Conservation (phyloP, 78 protist species). For the Speleostelium caveatum region DNA sequence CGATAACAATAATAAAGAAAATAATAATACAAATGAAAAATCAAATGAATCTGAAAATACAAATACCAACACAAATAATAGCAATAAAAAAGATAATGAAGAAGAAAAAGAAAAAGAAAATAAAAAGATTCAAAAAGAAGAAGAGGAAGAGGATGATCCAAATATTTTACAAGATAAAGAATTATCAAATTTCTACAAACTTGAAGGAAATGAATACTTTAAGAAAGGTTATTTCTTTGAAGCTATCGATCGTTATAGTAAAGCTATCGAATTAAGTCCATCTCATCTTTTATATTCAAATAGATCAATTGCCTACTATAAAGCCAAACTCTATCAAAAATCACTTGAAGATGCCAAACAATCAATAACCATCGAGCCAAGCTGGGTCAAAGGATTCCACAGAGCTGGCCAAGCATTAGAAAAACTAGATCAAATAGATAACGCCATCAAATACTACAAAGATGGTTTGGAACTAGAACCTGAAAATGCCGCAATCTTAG, state of each 20-base stretch:
- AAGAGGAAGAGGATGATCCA: slow-evolving; percentile 42
- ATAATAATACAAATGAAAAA: not conserved
- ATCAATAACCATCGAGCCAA: slow-evolving; percentile 11
- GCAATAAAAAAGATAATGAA: not conserved
- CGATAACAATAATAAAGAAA: not conserved
- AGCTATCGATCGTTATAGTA: slow-evolving; percentile 54
- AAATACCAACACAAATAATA: not conserved
- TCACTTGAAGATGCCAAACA: slow-evolving; percentile 53
- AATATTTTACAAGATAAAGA: slow-evolving; percentile 32
- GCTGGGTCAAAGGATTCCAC: slow-evolving; percentile 59
- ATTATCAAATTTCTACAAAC: slow-evolving; percentile 34
- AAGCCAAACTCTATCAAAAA: slow-evolving; percentile 8
- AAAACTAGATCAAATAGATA: not conserved
- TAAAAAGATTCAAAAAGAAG: not conserved
- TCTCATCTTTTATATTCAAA: slow-evolving; percentile 59
- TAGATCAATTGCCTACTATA: slow-evolving; percentile 49
- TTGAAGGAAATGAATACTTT: slow-evolving; percentile 70
- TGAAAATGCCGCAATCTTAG: not conserved
- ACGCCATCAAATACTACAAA: slow-evolving; percentile 19
- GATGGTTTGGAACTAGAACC: slow-evolving; percentile 49
- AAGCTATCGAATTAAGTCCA: slow-evolving; percentile 54
- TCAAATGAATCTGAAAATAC: slow-evolving; percentile 9
- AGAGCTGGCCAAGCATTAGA: slow-evolving; percentile 67
- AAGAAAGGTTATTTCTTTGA: slow-evolving; percentile 34
- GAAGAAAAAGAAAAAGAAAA: slow-evolving; percentile 16